Conservation (phyloP, 495 filamentous ascomycete genomes). For the Aspergillus panamensis region DNA sequence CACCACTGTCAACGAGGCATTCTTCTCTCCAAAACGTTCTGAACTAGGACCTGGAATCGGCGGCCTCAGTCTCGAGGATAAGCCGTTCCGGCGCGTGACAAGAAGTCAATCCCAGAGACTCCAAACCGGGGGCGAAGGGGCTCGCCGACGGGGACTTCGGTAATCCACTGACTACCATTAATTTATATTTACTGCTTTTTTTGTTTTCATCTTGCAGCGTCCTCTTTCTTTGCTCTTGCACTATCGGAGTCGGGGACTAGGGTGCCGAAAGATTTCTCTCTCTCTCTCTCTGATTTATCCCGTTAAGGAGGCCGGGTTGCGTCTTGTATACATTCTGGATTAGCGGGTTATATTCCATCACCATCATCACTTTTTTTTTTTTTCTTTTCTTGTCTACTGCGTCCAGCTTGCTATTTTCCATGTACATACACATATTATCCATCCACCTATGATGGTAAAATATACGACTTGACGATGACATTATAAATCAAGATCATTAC, state of each 20-base stretch:
- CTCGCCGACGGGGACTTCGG: slow-evolving; percentile 5
- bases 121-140: neutral
- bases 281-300: neutral
- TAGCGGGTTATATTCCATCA: neutral
- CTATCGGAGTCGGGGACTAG: neutral
- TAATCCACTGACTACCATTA: neutral
- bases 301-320: neutral
- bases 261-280: neutral
- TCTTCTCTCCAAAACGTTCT: slow-evolving; percentile 33
- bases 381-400: neutral
- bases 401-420: neutral
- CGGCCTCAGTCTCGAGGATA: slow-evolving; percentile 43
- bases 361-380: neutral
- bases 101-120: slow-evolving; percentile 40
- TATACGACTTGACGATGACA: slow-evolving; percentile 17
- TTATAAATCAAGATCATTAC: neutral
- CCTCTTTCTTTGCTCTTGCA: neutral
- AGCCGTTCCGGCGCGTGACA: slow-evolving; percentile 37
- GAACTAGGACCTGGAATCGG: slow-evolving; percentile 40
- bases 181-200: neutral
- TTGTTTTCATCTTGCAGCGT: neutral
- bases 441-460: neutral
- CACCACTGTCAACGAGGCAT: slow-evolving; percentile 14
- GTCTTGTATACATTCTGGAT: neutral
- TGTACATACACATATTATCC: slow-evolving; percentile 12